Evolutionary conservation across 441 rosid species (phyloP).

Genomic region (Corymbia calophylla): DNA sequence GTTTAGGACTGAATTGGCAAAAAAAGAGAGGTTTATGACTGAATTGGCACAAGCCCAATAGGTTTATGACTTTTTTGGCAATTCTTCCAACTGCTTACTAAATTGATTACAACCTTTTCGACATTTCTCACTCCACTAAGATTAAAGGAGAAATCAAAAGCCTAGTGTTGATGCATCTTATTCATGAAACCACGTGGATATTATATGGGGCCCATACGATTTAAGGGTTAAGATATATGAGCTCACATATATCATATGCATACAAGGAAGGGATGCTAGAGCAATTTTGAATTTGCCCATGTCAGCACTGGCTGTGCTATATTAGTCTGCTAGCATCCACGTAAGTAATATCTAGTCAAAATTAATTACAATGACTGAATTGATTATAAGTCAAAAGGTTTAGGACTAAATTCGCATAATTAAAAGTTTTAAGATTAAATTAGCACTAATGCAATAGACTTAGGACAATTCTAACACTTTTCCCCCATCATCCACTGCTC

Average conservation of each 20-base stretch:
- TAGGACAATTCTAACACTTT: no score
- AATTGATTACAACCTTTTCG: neutral
- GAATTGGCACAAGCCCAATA: no score
- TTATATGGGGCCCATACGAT: neutral
- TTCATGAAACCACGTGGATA: neutral
- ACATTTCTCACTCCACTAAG: neutral
- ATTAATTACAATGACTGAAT: no score
- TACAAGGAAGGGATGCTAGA: neutral
- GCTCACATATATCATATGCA: neutral
- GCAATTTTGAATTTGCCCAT: neutral
- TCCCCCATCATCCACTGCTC: neutral
- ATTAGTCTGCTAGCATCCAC: fast-evolving
- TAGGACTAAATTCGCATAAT: no score
- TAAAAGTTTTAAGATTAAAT: no score
- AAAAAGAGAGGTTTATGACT: no score
- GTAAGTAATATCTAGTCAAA: fast-evolving
- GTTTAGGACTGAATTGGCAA: no score
- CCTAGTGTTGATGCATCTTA: neutral
- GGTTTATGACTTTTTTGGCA: no score
- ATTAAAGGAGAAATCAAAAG: neutral
- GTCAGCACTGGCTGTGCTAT: fast-evolving
- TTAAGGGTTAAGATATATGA: neutral
- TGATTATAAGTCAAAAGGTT: no score
- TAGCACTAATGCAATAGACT: fast-evolving
- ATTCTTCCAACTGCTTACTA: no score